Evolutionary conservation across 495 filamentous ascomycete species (phyloP).

Genomic region (Oidiodendron maius): DNA sequence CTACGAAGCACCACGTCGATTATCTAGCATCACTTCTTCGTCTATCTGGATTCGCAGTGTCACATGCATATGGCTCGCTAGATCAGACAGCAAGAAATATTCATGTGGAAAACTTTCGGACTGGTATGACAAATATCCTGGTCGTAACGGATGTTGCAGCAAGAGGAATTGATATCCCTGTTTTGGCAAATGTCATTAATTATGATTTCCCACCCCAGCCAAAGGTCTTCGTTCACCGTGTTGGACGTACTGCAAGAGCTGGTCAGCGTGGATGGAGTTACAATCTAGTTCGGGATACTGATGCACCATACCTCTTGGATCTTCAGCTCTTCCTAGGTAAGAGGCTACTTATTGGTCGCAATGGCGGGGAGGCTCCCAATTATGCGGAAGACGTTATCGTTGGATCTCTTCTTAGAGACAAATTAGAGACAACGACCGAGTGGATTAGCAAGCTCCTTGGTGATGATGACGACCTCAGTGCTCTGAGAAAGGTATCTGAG

Average conservation of each 20-base stretch:
- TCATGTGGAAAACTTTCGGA: constrained; percentile 83
- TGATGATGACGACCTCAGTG: constrained; percentile 66
- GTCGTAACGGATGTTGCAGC: constrained; percentile 98
- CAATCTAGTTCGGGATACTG: constrained; percentile 76
- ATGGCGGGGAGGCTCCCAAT: constrained; percentile 46
- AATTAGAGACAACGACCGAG: constrained; percentile 67
- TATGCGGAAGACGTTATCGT: constrained; percentile 78
- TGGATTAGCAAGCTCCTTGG: constrained; percentile 69
- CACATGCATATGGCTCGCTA: constrained; percentile 86
- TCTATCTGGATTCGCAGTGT: constrained; percentile 76
- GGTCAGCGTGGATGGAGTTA: constrained; percentile 92
- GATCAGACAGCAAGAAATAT: constrained; percentile 89
- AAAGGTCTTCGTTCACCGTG: constrained; percentile 94
- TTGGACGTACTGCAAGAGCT: constrained; percentile 90
- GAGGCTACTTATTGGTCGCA: constrained; percentile 64
- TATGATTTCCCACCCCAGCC: constrained; percentile 97
- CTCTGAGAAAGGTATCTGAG: constrained; percentile 63
- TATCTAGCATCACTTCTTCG: constrained; percentile 72
- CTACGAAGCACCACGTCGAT: constrained; percentile 98
- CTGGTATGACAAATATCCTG: constrained; percentile 77
- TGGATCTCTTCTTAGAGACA: constrained; percentile 62
- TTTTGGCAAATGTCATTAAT: constrained; percentile 96
- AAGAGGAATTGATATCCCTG: constrained; percentile 93
- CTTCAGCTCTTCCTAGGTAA: constrained; percentile 90
- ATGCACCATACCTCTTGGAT: constrained; percentile 87